Conservation (phyloP, 176 grass and related monocot genomes). For the Hordeum marinum region DNA sequence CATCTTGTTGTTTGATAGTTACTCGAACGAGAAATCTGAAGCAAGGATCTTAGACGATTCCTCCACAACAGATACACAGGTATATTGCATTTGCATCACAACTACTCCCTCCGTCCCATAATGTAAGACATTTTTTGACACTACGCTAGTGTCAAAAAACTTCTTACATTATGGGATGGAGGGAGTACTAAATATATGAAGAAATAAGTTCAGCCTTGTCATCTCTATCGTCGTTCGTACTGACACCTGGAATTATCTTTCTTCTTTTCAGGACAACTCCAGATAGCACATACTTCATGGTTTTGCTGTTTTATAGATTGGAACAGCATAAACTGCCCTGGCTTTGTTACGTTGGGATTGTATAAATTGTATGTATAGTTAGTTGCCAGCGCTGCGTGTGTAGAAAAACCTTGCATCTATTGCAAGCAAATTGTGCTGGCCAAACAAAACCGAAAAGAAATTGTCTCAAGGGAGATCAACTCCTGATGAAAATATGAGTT, state of each 20-base stretch:
- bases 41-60: constrained; percentile 59
- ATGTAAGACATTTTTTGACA: too few relatives aligned
- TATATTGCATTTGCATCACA: background rate
- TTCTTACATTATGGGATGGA: too few relatives aligned
- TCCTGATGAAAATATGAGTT: background rate
- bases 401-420: constrained; percentile 10
- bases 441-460: background rate
- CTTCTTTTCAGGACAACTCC: constrained; percentile 10
- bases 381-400: constrained; percentile 18
- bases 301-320: background rate
- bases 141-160: too few relatives aligned
- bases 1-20: constrained; percentile 37
- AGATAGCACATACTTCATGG: background rate
- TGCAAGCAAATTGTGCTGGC: background rate
- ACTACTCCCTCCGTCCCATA: too few relatives aligned
- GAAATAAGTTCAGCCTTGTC: background rate
- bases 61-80: constrained; percentile 12
- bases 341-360: background rate
- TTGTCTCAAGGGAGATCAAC: background rate
- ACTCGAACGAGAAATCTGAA: constrained; percentile 96
- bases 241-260: background rate
- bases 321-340: background rate
- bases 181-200: background rate
- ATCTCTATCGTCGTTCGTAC: background rate
- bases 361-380: constrained; percentile 36